Base-by-base conservation (phyloP, 1,284 basidiomycete species). In the Hymenochaete sp. region DNA sequence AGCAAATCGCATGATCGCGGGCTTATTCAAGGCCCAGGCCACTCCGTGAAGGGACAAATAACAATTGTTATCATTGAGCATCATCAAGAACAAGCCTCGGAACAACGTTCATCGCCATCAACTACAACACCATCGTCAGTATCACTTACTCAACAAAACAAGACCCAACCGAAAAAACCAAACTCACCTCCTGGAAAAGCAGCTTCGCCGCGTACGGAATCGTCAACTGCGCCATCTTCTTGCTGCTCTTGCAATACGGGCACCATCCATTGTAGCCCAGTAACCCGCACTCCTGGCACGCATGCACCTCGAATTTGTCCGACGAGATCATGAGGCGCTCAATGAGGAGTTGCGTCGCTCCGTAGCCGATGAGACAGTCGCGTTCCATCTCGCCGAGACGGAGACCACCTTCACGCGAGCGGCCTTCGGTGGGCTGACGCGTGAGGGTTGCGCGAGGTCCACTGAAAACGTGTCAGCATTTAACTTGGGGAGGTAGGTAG, bases 371-470 rank as follows among this genome's bases (percentile, higher is more conserved):
- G 22, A 93, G 70, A 62, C 91, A 98, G 65, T 98, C 96, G 42
- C 96, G 83, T 61, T 98, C 96, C 96, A 99, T 98, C 68, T 99
- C 96, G 48, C 96, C 96, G 13, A 99, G 72, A 48, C 96, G 89
- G 53, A 99, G 69, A 52, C 96, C 96, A 59, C 96, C 96, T 65
- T 98, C 96, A 50, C 96, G 81, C 38, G 92, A 96, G 47, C 96
- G 82, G 66, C 96, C 96, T 67, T 99, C 96, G 1, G 96, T 98
- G 1, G 96, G 96, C 64, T 99, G 96, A 25, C 96, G 83, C 2
- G 96, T 99, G 40, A 98, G 70, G 11, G 93, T 95, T 4, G 96
- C 96, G 56, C 93, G 82, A 31, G 96, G 96, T 18, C 96, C 96
- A 55, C 90, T 89, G 62, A 49, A 42, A 45, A 45, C 37, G 25